Evolutionary conservation across 495 filamentous ascomycete genomes (phyloP).

Genomic region (Lasiosphaeriaceae sp.): DNA sequence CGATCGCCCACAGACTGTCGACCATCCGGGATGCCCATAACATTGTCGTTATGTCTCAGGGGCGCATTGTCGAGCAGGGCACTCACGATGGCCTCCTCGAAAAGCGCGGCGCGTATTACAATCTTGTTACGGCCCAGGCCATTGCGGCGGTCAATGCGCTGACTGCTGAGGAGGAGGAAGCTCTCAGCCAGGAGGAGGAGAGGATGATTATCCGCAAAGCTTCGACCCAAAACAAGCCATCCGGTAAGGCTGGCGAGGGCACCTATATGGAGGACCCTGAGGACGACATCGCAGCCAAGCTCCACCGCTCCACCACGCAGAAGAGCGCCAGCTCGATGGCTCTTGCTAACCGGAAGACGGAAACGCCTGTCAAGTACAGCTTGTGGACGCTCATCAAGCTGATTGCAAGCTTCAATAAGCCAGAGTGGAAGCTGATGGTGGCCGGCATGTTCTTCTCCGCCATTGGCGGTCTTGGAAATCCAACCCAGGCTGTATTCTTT

Average conservation of each 20-base stretch:
- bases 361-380: constrained; percentile 53
- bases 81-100: constrained; percentile 65
- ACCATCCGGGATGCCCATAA: constrained; percentile 94
- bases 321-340: constrained; percentile 69
- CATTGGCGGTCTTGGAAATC: constrained; percentile 81
- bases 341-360: constrained; percentile 50
- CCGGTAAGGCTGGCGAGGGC: constrained; percentile 10
- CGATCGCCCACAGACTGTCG: constrained; percentile 90
- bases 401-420: constrained; percentile 75
- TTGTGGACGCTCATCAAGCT: constrained; percentile 83
- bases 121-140: constrained; percentile 54
- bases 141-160: constrained; percentile 57
- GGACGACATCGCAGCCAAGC: constrained; percentile 52
- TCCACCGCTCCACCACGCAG: constrained; percentile 59
- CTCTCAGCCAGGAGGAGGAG: constrained; percentile 39
- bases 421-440: constrained; percentile 69
- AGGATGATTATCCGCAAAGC: constrained; percentile 45
- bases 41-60: constrained; percentile 87
- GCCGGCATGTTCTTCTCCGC: constrained; percentile 72
- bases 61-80: constrained; percentile 80
- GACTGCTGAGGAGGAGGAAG: constrained; percentile 42
- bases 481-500: constrained; percentile 85
- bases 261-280: constrained; percentile 51
- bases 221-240: constrained; percentile 28
- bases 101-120: constrained; percentile 54